Base-by-base conservation (phyloP, 768 basidiomycete species). In the Auricularia sp. region DNA sequence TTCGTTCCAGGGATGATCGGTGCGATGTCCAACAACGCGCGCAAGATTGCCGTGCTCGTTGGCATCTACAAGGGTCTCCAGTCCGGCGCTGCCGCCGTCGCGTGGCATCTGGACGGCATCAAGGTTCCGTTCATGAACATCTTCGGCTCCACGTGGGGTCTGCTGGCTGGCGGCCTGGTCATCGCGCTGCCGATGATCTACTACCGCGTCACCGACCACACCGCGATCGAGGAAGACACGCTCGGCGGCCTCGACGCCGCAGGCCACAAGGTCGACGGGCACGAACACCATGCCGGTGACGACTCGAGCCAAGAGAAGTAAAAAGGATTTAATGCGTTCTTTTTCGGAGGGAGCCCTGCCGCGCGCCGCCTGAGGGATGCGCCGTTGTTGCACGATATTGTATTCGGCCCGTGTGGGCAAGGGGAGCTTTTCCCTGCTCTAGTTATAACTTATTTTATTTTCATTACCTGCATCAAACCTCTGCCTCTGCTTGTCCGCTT, bases 11-110 rank as follows among this genome's bases (percentile, higher is more conserved):
- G 29, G 29, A 33, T 18, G 5, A 59, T 51, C 29, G 90, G 90
- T 47, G 87, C 89, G 13, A 89, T 94, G 86, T 90, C 89, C 21
- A 92, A 92, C 69, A 85, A 92, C 73, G 84, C 88, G 8, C 83
- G 80, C 2, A 90, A 90, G 72, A 82, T 93, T 29, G 90, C 90
- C 0, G 82, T 90, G 71, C 87, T 93, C 70, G 78, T 86, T 18
- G 92, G 91, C 54, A 89, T 93, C 70, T 92, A 63, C 63, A 63
- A 63, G 47, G 39, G 42, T 14, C 18, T 63, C 7, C 63, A 63
- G 47, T 45, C 42, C 47, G 63, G 33, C 47, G 21, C 33, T n/a
- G 63, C 42, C 34, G 63, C 63, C 5, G 63, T 63, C 47, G 63
- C 18, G 29, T 63, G 63, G 63, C n/a, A 33, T 18, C 3, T 54